These are phyloP conservation scores for Andrographis paniculata DNA, from an alignment of 305 asterid genomes.

Conservation along the genomic window DNA sequence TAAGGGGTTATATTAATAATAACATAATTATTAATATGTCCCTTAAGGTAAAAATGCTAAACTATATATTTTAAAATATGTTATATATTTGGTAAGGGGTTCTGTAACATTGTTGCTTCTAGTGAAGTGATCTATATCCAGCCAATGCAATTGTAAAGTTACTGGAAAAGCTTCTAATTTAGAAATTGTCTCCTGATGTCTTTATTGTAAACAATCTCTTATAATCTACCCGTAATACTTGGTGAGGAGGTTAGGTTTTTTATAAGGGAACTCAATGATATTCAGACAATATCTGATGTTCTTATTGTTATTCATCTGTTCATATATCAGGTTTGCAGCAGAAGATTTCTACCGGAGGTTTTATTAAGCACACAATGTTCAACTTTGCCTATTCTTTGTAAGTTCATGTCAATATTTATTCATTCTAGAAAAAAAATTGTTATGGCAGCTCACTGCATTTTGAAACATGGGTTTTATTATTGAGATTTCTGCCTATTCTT, in stretches of 20 bases:
- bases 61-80: too few relatives aligned
- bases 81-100: too few relatives aligned
- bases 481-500: background rate
- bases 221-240: too few relatives aligned
- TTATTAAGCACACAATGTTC: constrained; percentile 63
- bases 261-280: background rate
- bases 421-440: background rate
- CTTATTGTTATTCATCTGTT: constrained; percentile 11
- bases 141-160: too few relatives aligned
- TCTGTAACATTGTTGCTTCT: too few relatives aligned
- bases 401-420: constrained; percentile 27
- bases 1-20: too few relatives aligned
- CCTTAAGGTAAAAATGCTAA: too few relatives aligned
- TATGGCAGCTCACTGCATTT: background rate
- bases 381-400: constrained; percentile 73
- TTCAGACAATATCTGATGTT: constrained; percentile 2
- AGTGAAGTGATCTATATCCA: too few relatives aligned
- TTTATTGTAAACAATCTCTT: too few relatives aligned
- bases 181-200: too few relatives aligned
- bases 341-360: constrained; percentile 74
- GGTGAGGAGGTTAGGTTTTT: background rate
- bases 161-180: too few relatives aligned
- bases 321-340: constrained; percentile 73
- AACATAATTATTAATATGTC: too few relatives aligned
- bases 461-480: background rate